Conservation (phyloP, 2,329 filamentous ascomycete genomes). For the Chaetomium strumarium region DNA sequence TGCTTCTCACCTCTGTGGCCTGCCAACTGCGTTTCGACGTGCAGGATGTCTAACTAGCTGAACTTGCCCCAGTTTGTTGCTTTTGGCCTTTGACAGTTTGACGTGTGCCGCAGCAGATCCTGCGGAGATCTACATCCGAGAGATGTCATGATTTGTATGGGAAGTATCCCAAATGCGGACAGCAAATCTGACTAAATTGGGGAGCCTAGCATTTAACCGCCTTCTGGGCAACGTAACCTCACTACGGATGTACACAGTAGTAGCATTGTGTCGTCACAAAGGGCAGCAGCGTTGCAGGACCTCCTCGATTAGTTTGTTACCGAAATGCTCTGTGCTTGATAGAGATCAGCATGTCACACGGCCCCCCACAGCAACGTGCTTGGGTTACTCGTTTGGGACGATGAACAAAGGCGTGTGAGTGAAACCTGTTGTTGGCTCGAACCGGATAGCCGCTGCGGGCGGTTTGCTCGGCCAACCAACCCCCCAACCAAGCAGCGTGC, state of each 20-base stretch:
- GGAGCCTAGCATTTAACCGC: slow-evolving; percentile 1
- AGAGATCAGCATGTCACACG: not conserved
- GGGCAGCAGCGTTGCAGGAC: not conserved
- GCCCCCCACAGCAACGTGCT: not conserved
- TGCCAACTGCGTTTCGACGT: not conserved
- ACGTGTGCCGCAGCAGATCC: too few relatives aligned
- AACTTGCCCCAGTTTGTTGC: too few relatives aligned
- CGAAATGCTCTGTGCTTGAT: not conserved
- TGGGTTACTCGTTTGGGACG: too few relatives aligned
- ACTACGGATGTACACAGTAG: too few relatives aligned
- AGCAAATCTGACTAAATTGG: not conserved
- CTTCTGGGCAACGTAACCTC: too few relatives aligned
- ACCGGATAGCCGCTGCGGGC: slow-evolving; percentile 6
- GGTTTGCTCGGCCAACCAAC: slow-evolving; percentile 6
- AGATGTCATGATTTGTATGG: not conserved
- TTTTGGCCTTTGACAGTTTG: too few relatives aligned
- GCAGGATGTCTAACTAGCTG: too few relatives aligned
- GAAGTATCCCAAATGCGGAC: too few relatives aligned
- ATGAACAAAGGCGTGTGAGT: not conserved
- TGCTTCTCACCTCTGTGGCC: too few relatives aligned
- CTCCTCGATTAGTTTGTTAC: too few relatives aligned
- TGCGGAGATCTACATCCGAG: slow-evolving; percentile 5
- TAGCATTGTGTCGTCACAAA: not conserved
- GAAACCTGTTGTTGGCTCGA: slow-evolving; percentile 12
- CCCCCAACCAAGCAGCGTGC: not conserved